phyloP scores from a whole-genome alignment of 164 flowering plant species.

The Chimonanthus praecox region DNA sequence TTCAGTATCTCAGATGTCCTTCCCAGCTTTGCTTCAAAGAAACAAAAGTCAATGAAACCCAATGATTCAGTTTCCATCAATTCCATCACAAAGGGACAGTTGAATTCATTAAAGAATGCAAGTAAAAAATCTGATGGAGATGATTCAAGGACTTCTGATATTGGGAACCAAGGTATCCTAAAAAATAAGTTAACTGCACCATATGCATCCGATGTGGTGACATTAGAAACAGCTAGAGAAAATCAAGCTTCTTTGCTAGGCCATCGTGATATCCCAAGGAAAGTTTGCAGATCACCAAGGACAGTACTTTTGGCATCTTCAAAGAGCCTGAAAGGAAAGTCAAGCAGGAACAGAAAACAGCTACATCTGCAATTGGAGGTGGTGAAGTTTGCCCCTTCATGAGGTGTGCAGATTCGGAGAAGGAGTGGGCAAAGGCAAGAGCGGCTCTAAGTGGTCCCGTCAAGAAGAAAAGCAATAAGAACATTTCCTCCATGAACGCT shows the following conservation, averaged over 20 bases:
- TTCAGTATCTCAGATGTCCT: conserved; percentile 62
- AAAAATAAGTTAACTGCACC: conserved; percentile 5
- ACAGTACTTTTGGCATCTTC: neutral
- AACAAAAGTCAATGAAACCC: conserved; percentile 16
- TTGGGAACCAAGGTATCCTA: conserved; percentile 7
- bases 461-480: conserved; percentile 30
- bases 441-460: conserved; percentile 46
- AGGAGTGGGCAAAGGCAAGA: conserved; percentile 57
- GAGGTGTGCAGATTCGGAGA: conserved; percentile 61
- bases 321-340: conserved; percentile 7
- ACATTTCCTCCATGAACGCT: neutral
- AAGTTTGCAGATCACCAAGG: conserved; percentile 6
- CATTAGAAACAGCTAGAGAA: conserved; percentile 7
- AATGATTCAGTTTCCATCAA: conserved; percentile 2
- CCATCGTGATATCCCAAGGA: neutral
- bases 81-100: neutral
- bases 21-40: conserved; percentile 21
- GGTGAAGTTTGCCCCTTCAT: conserved; percentile 57
- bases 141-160: conserved; percentile 6
- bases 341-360: conserved; percentile 3
- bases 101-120: conserved; percentile 3
- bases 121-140: conserved; percentile 9
- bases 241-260: conserved; percentile 2
- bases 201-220: neutral
- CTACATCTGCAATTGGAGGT: conserved; percentile 6